Base-by-base conservation (phyloP, 768 basidiomycete genomes). In the Hortiboletus campestris region DNA sequence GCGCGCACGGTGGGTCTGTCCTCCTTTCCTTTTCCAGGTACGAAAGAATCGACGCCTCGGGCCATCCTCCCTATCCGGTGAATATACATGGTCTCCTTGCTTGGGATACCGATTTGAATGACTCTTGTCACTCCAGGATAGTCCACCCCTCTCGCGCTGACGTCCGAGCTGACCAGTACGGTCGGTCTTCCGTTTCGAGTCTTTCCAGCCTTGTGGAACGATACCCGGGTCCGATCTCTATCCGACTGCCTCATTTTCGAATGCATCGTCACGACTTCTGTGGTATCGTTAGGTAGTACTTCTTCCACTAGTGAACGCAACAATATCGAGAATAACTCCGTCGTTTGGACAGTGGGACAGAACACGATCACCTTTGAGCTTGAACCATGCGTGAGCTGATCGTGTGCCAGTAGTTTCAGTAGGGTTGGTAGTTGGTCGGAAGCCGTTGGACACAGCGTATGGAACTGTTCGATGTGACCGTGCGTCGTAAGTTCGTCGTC, bases 51-150 rank as follows among this genome's bases (percentile, higher is more conserved):
- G 9, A 78, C 77, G 2, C 83, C 88, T 60, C 93, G 84, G 20
- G 90, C 92, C 0, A 94, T 92, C 51, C 93, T 81, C 4, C 91
- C 89, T 42, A 96, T 83, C 54, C 94, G 88, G 62, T 94, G 91
- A 47, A 94, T 76, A 67, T 97, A 96, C 60, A 86, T 81, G 20
- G 92, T 88, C 11, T 81, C 71, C 1, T 73, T 76, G 7, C 73
- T 68, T 2, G 96, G 94, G 8, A 89, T 76, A 48, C 96, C 94
- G 48, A 99, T 77, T 69, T 98, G 97, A 60, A 98, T 88, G 57
- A 95, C 89, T 38, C 94, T 85, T 0, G 91, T 91, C 20, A 94
- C 89, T 19, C 82, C 84, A 9, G 92, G 92, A 68, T 95, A 96
- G 69, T 96, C 91, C 43, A 95, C 82, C 16, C 91, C 91, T 54